These are phyloP conservation scores for Vinca minor DNA, from an alignment of 257 asterid species.

Conservation along the genomic window DNA sequence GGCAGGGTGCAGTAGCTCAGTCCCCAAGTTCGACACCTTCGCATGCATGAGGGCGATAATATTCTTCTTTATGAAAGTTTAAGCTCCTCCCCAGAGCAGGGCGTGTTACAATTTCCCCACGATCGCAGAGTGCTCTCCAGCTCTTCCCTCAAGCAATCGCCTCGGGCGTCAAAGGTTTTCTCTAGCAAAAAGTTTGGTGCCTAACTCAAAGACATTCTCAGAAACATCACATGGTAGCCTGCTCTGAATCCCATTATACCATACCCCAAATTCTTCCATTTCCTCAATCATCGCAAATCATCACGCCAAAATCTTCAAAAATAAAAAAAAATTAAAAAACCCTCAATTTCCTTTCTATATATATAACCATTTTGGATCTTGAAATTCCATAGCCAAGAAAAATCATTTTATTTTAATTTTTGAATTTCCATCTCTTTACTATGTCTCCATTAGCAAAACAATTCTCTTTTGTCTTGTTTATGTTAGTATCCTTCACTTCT, in stretches of 20 bases:
- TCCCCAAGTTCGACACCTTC: too few species aligned
- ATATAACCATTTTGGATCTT: neutral
- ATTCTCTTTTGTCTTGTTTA: conserved; percentile 21
- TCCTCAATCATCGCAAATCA: conserved; percentile 52
- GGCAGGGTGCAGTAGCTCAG: too few species aligned
- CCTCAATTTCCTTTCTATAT: neutral
- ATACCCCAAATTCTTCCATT: conserved; percentile 32
- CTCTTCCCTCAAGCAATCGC: too few species aligned
- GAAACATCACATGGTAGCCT: conserved; percentile 39
- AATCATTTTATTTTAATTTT: too few species aligned
- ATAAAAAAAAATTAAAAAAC: too few species aligned
- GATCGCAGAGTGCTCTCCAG: too few species aligned
- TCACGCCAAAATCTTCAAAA: conserved; percentile 18
- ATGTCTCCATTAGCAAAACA: conserved; percentile 35
- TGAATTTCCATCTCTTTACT: neutral
- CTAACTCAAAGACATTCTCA: conserved; percentile 28
- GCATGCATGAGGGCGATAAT: too few species aligned
- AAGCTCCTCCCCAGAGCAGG: too few species aligned
- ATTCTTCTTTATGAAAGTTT: too few species aligned
- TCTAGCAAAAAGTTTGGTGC: conserved; percentile 13
- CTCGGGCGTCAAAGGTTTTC: too few species aligned
- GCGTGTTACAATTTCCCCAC: too few species aligned
- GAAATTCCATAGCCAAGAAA: conserved; percentile 4
- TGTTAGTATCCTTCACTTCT: conserved; percentile 15
- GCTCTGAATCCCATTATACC: conserved; percentile 35